These are phyloP conservation scores for Vaccinium darrowii DNA, from an alignment of 148 eudicot genomes.

Conservation along the genomic window DNA sequence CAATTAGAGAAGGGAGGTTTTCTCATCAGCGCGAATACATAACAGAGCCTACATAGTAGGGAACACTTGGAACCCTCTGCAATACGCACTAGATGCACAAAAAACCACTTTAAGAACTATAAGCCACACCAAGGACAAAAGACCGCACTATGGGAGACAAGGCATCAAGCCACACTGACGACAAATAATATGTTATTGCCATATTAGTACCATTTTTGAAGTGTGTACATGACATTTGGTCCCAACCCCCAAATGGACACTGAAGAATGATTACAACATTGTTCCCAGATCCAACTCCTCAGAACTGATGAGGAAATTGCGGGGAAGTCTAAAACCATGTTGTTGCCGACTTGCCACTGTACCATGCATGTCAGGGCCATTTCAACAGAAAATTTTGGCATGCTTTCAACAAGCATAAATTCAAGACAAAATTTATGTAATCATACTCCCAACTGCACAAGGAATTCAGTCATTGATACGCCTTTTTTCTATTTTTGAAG, in stretches of 20 bases:
- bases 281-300: background rate
- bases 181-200: background rate
- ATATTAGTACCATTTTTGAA: background rate
- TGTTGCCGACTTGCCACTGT: background rate
- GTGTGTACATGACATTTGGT: background rate
- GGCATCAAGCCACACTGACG: background rate
- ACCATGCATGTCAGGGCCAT: background rate
- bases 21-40: background rate
- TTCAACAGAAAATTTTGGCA: background rate
- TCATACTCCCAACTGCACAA: background rate
- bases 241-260: background rate
- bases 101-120: background rate
- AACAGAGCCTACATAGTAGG: background rate
- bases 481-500: background rate
- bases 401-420: background rate
- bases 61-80: background rate
- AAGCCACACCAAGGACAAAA: background rate
- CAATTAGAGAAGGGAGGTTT: conserved; percentile 1
- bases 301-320: background rate
- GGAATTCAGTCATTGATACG: background rate
- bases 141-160: background rate
- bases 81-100: background rate
- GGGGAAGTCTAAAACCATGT: background rate
- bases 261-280: background rate
- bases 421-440: background rate